A percentile compares a stretch with the other conserved stretches of the same genome.
Evolutionary conservation across 129 eudicot species (phyloP).

Genomic region (Lactuca saligna): DNA sequence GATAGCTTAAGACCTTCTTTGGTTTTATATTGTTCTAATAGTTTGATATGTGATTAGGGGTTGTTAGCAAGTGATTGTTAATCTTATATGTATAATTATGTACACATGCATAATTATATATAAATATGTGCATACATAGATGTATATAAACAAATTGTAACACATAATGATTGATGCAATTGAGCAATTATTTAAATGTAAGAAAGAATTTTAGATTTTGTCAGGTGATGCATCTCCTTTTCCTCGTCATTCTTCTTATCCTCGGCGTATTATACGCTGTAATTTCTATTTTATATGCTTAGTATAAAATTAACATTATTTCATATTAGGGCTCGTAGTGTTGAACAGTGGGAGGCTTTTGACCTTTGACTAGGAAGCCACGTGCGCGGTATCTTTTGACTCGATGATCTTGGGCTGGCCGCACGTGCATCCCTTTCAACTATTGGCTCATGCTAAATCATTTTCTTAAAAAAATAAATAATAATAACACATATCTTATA

Average conservation of each 20-base stretch:
- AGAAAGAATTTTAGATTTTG: constrained; percentile 38
- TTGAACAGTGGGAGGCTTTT: constrained; percentile 60
- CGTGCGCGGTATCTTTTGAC: constrained; percentile 96
- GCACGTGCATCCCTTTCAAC: constrained; percentile 71
- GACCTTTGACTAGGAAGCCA: constrained; percentile 84
- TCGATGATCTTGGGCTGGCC: constrained; percentile 57
- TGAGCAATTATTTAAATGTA: constrained; percentile 20
- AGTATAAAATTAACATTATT: not conserved
- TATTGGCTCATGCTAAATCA: constrained; percentile 27
- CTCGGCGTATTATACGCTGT: constrained; percentile 32
- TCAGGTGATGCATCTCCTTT: constrained; percentile 38
- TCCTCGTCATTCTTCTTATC: constrained; percentile 54
- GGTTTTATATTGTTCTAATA: too few relatives aligned
- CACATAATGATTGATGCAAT: constrained; percentile 27
- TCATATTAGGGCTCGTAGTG: constrained; percentile 10
- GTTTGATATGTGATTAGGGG: too few relatives aligned
- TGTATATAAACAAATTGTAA: not conserved
- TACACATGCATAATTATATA: not conserved
- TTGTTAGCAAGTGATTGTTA: too few relatives aligned
- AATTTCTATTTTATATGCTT: not conserved
- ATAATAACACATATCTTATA: too few relatives aligned
- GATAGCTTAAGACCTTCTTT: too few relatives aligned
- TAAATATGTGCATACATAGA: not conserved
- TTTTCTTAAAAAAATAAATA: not conserved
- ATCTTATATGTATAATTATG: too few relatives aligned